phyloP scores from a whole-genome alignment of 768 basidiomycete species.

The Tricholoma matsutake region DNA sequence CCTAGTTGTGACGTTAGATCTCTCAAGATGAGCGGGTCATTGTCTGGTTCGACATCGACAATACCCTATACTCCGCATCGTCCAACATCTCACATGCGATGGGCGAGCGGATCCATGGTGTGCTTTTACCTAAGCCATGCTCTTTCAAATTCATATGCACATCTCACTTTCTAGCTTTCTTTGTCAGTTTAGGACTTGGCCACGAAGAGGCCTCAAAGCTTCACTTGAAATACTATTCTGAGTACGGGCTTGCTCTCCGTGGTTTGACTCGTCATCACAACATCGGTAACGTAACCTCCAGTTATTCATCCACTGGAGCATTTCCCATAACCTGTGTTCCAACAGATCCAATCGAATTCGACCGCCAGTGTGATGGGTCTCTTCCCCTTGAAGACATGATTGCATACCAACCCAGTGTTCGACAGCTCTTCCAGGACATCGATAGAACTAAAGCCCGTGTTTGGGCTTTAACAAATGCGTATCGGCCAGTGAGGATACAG shows the following conservation, averaged over 20 bases:
- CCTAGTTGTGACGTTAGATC: background rate
- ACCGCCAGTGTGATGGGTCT: constrained; percentile 78
- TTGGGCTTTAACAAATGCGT: constrained; percentile 88
- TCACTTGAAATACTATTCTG: constrained; percentile 69
- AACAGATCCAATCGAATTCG: constrained; percentile 82
- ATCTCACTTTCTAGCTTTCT: constrained; percentile 56
- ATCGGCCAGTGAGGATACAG: constrained; percentile 51
- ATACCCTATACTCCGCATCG: constrained; percentile 80
- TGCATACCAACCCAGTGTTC: constrained; percentile 55
- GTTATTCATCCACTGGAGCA: background rate
- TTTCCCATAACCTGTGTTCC: constrained; percentile 1
- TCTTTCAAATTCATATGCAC: background rate
- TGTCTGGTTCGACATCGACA: constrained; percentile 86
- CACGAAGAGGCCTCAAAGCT: constrained; percentile 67
- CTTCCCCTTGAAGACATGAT: constrained; percentile 82
- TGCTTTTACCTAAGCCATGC: background rate
- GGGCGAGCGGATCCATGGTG: constrained; percentile 77
- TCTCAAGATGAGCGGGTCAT: constrained; percentile 53
- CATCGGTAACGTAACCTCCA: constrained; percentile 49
- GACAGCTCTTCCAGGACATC: constrained; percentile 73
- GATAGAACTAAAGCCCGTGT: constrained; percentile 74
- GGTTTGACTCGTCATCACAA: constrained; percentile 75
- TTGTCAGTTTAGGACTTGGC: constrained; percentile 62
- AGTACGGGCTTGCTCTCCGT: constrained; percentile 81
- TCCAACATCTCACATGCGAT: constrained; percentile 74